Percentiles rank a stretch among this genome's conserved stretches.
phyloP scores from a whole-genome alignment of 257 asterid genomes.

The Catharanthus roseus region DNA sequence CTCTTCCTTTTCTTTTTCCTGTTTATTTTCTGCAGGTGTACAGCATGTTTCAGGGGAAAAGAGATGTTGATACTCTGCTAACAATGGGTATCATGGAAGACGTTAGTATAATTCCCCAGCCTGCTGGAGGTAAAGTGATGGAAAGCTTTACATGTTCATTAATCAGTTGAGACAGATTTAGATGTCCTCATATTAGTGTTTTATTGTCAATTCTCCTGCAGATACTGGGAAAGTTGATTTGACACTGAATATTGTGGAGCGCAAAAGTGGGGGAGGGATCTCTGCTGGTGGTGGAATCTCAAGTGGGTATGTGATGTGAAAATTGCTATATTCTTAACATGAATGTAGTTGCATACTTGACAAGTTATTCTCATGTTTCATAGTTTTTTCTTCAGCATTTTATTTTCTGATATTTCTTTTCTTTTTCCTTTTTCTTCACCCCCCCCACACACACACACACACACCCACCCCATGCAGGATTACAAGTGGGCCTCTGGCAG shows the following conservation, averaged over 20 bases:
- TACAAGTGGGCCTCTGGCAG: conserved; percentile 94
- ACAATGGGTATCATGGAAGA: conserved; percentile 98
- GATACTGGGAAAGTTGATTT: conserved; percentile 87
- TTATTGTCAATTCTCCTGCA: conserved; percentile 16
- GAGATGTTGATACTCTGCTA: conserved; percentile 88
- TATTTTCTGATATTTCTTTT: conserved; percentile 11
- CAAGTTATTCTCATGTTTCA: not conserved
- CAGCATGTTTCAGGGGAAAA: conserved; percentile 97
- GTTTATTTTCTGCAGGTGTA: conserved; percentile 52
- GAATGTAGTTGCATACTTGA: not conserved
- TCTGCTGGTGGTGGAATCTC: conserved; percentile 99
- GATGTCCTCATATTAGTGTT: not conserved
- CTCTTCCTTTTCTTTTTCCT: not conserved
- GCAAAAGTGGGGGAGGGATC: conserved; percentile 80
- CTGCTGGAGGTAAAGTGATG: conserved; percentile 69
- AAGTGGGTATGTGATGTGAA: conserved; percentile 68
- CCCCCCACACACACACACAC: no score
- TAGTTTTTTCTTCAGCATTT: not conserved
- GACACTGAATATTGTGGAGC: conserved; percentile 90
- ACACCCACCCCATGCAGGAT: no score
- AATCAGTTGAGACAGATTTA: not conserved
- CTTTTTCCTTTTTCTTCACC: conserved; percentile 12
- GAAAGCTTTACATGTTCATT: not conserved
- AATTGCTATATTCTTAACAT: conserved; percentile 5
- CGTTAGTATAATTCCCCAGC: conserved; percentile 95